Percentiles rank a stretch among this genome's conserved stretches.
phyloP scores from a whole-genome alignment of 768 basidiomycete species.

The Strobilomyces confusus region DNA sequence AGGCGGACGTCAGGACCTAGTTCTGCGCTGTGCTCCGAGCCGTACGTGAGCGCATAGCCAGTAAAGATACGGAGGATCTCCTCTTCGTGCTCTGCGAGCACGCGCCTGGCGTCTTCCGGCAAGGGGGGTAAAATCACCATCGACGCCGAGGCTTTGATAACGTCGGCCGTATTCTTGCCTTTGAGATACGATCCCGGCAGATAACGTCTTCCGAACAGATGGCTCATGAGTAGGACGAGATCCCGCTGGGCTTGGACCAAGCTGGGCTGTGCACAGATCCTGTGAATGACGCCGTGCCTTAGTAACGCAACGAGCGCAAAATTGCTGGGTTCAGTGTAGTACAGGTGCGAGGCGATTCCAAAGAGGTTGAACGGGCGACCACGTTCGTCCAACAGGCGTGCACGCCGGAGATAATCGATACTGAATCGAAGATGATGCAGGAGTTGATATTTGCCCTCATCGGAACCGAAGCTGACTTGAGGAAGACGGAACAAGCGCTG shows the following conservation, averaged over 20 bases:
- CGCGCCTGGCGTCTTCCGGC: slow-evolving; percentile 34
- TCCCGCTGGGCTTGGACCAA: slow-evolving; percentile 42
- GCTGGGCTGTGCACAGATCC: slow-evolving; percentile 45
- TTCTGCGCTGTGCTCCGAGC: slow-evolving; percentile 33
- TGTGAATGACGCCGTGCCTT: slow-evolving; percentile 54
- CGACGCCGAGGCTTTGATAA: slow-evolving; percentile 50
- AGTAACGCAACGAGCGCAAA: slow-evolving; percentile 59
- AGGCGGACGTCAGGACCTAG: slow-evolving; percentile 44
- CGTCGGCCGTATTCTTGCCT: slow-evolving; percentile 29
- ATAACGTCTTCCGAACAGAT: slow-evolving; percentile 62
- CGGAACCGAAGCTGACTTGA: slow-evolving; percentile 53
- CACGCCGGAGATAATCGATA: slow-evolving; percentile 64
- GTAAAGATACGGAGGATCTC: slow-evolving; percentile 53
- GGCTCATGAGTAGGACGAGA: slow-evolving; percentile 54
- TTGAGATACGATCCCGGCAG: slow-evolving; percentile 44
- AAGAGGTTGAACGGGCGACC: slow-evolving; percentile 60
- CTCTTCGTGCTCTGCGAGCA: slow-evolving; percentile 44
- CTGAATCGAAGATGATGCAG: slow-evolving; percentile 66
- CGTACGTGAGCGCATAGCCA: slow-evolving; percentile 50
- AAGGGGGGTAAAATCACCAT: slow-evolving; percentile 53
- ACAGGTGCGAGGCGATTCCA: slow-evolving; percentile 50
- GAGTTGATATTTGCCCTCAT: slow-evolving; percentile 52
- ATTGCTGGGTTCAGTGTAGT: slow-evolving; percentile 70
- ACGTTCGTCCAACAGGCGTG: slow-evolving; percentile 45
- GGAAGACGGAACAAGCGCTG: slow-evolving; percentile 53